These are phyloP conservation scores for Prillingera fragicola DNA, from an alignment of 1,284 basidiomycete genomes.

Conservation along the genomic window DNA sequence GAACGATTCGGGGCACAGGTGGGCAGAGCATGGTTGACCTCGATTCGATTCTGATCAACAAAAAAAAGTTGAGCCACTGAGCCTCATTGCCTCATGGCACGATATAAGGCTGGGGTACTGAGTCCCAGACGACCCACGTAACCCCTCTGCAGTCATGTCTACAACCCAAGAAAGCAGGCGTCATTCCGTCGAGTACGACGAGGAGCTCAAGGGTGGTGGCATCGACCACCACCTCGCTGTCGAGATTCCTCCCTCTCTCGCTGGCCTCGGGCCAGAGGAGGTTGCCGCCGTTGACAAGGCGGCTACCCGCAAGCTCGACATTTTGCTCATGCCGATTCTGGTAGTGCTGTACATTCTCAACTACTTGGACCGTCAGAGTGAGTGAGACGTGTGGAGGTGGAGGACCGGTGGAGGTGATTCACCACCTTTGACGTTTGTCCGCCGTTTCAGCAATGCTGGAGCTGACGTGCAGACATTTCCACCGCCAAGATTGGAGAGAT, in stretches of 20 bases:
- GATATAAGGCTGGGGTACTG: too few species aligned
- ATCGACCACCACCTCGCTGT: slow-evolving; percentile 28
- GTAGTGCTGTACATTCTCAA: slow-evolving; percentile 3
- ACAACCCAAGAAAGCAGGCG: too few species aligned
- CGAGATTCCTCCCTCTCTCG: slow-evolving; percentile 23
- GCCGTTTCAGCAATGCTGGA: not conserved
- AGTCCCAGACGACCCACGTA: too few species aligned
- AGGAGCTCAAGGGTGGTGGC: slow-evolving; percentile 3
- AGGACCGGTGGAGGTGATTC: too few species aligned
- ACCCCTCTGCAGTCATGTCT: too few species aligned
- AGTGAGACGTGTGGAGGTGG: too few species aligned
- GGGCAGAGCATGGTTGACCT: too few species aligned
- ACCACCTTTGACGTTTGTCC: too few species aligned
- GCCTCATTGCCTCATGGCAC: too few species aligned
- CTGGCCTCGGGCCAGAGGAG: slow-evolving; percentile 26
- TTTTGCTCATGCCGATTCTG: slow-evolving; percentile 20
- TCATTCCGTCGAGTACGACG: not conserved
- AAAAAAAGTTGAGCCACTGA: too few species aligned
- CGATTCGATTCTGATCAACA: too few species aligned
- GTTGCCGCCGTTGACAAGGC: slow-evolving; percentile 22
- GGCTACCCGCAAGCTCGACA: slow-evolving; percentile 32
- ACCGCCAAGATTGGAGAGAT: slow-evolving; percentile 13
- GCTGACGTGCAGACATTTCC: slow-evolving; percentile 1
- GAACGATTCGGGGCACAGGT: too few species aligned
- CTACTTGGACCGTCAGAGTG: slow-evolving; percentile 10